Evolutionary conservation across 1,284 basidiomycete genomes (phyloP).

Genomic region (Tilletia setariae): DNA sequence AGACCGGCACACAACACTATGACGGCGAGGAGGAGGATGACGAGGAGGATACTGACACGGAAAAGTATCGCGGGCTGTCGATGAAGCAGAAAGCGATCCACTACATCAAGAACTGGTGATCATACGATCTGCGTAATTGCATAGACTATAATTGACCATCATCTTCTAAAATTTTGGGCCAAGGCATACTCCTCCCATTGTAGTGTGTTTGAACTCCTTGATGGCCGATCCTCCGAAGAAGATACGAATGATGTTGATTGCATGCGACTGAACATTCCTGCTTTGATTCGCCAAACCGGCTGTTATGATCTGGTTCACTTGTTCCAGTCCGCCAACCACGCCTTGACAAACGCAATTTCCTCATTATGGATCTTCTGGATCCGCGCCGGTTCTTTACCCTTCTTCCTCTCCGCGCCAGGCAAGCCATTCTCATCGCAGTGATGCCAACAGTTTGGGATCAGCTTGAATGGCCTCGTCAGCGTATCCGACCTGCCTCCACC

Average conservation of each 20-base stretch:
- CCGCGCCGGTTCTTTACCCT: conserved; percentile 67
- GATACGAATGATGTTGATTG: too few relatives aligned
- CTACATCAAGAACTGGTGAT: conserved; percentile 34
- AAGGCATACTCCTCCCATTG: too few relatives aligned
- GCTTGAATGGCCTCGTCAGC: conserved; percentile 72
- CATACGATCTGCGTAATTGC: too few relatives aligned
- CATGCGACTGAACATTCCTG: too few relatives aligned
- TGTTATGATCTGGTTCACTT: not conserved
- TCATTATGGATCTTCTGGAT: conserved; percentile 78
- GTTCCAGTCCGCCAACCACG: conserved; percentile 69
- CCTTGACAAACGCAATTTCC: conserved; percentile 73
- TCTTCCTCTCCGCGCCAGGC: conserved; percentile 56
- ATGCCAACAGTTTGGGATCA: conserved; percentile 65
- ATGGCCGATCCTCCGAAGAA: too few relatives aligned
- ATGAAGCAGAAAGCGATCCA: conserved; percentile 29
- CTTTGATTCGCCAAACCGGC: too few relatives aligned
- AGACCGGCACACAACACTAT: conserved; percentile 34
- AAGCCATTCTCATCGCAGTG: conserved; percentile 39
- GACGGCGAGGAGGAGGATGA: conserved; percentile 29
- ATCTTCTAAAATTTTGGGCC: too few relatives aligned
- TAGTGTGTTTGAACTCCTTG: too few relatives aligned
- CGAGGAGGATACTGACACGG: conserved; percentile 30
- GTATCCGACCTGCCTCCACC: conserved; percentile 71
- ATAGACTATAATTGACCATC: too few relatives aligned
- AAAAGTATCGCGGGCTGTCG: conserved; percentile 18